Evolutionary conservation across 2,329 filamentous ascomycete species (phyloP).

Genomic region (Chrysoporthe cubensis): DNA sequence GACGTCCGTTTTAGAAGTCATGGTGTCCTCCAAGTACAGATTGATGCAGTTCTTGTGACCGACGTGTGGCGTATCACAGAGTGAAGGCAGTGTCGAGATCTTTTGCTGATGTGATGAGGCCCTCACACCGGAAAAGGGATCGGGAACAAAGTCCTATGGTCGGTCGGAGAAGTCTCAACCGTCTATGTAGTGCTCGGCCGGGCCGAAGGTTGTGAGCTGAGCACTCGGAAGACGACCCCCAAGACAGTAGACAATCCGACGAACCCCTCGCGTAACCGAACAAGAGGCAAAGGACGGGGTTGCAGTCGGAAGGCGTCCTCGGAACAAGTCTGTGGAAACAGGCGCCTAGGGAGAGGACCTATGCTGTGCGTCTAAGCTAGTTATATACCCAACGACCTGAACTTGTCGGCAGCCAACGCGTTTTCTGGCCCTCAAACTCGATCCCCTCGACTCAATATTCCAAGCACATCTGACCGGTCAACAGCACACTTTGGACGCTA

Average conservation of each 20-base stretch:
- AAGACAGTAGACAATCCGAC: neutral
- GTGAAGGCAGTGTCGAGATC: neutral
- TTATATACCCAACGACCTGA: neutral
- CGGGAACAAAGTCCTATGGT: neutral
- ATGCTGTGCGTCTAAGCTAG: neutral
- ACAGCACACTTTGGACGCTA: neutral
- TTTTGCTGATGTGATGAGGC: neutral
- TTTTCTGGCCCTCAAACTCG: neutral
- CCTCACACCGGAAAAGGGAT: neutral
- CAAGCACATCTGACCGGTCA: neutral
- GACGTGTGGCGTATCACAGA: neutral
- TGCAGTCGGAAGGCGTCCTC: neutral
- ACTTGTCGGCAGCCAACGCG: neutral
- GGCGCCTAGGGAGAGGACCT: neutral
- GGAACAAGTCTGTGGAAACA: neutral
- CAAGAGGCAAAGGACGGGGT: neutral
- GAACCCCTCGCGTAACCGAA: neutral
- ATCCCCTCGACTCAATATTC: neutral
- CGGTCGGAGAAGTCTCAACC: neutral
- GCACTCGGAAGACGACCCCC: neutral
- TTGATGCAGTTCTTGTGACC: neutral
- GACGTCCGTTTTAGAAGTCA: neutral
- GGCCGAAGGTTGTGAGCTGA: neutral
- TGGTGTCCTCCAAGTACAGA: neutral
- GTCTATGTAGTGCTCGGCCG: neutral